Conservation (phyloP, 163 green algal species). For the Botryococcus braunii region DNA sequence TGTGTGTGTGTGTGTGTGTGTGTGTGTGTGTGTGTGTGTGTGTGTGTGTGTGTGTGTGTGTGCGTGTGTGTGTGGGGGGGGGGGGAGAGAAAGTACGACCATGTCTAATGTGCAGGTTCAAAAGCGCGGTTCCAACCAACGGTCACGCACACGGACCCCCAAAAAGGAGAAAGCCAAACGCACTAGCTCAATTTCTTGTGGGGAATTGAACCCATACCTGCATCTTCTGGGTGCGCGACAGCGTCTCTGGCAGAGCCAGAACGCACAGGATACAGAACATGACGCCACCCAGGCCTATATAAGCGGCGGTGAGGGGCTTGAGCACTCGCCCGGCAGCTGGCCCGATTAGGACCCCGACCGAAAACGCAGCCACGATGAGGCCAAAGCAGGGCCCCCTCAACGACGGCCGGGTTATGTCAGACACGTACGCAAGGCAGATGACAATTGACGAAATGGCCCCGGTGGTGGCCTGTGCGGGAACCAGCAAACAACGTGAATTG, state of each 20-base stretch:
- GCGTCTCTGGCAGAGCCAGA: constrained; percentile 40
- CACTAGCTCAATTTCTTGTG: not conserved
- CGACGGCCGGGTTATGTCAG: constrained; percentile 39
- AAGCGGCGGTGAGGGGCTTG: constrained; percentile 10
- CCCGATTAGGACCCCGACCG: constrained; percentile 41
- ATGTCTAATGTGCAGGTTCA: no score
- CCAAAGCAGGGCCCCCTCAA: constrained; percentile 50
- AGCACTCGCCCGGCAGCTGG: constrained; percentile 32
- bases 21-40: no score
- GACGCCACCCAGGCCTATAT: constrained; percentile 8
- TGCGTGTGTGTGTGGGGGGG: no score
- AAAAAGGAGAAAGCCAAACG: no score
- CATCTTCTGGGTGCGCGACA: constrained; percentile 9
- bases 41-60: no score
- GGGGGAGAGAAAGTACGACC: no score
- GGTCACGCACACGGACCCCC: no score
- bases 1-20: no score
- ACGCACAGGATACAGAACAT: constrained; percentile 17
- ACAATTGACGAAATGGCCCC: constrained; percentile 32
- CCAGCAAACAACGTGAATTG: no score
- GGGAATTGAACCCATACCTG: constrained; percentile 3
- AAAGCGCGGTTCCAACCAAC: no score
- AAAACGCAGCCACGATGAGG: constrained; percentile 45
- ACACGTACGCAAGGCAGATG: constrained; percentile 42
- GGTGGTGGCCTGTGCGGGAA: constrained; percentile 34